Conservation (phyloP, 345 rosid species). For the Brassica incana region DNA sequence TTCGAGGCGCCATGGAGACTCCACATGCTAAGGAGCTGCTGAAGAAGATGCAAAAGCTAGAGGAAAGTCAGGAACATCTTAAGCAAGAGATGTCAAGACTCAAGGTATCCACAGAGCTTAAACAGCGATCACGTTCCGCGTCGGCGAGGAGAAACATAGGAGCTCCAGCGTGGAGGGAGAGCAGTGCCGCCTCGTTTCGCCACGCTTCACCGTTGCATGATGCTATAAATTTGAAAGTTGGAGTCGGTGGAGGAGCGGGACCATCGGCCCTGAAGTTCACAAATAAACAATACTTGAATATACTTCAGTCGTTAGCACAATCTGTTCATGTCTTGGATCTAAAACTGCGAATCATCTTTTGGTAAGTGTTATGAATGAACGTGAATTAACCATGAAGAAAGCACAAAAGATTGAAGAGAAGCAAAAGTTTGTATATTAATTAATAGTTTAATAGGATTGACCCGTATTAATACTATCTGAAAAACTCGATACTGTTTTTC, state of each 20-base stretch:
- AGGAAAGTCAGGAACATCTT: slow-evolving; percentile 72
- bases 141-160: slow-evolving; percentile 49
- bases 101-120: slow-evolving; percentile 34
- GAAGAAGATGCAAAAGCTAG: slow-evolving; percentile 71
- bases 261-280: slow-evolving; percentile 62
- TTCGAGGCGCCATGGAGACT: slow-evolving; percentile 44
- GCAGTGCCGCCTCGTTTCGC: slow-evolving; percentile 60
- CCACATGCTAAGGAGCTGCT: slow-evolving; percentile 69
- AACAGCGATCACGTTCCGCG: slow-evolving; percentile 43
- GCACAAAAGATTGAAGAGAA: too few relatives aligned
- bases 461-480: too few relatives aligned
- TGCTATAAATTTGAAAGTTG: slow-evolving; percentile 34
- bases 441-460: too few relatives aligned
- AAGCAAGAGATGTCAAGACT: slow-evolving; percentile 69
- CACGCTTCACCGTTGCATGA: slow-evolving; percentile 36
- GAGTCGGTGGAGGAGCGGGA: slow-evolving; percentile 31
- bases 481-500: too few relatives aligned
- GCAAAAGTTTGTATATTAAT: too few relatives aligned
- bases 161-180: slow-evolving; percentile 49
- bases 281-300: slow-evolving; percentile 71
- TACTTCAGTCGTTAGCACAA: slow-evolving; percentile 90
- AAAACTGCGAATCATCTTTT: slow-evolving; percentile 65
- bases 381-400: too few relatives aligned
- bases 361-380: slow-evolving; percentile 47
- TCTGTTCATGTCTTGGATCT: slow-evolving; percentile 77